Base-by-base conservation (phyloP, 148 eudicot genomes). In the Rhododendron ovatum region DNA sequence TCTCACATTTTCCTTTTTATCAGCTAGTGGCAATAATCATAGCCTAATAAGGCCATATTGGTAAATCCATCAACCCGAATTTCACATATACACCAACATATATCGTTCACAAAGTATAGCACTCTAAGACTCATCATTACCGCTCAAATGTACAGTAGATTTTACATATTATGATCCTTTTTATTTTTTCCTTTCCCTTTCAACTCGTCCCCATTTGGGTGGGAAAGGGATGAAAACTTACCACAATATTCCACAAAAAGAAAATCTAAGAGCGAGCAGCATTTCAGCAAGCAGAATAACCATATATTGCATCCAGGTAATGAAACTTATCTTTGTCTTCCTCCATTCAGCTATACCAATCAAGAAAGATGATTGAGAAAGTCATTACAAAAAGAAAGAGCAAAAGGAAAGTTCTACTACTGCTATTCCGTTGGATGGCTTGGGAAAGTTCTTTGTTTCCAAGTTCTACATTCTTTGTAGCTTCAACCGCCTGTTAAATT, bases 401-500 rank as follows among this genome's bases (percentile, higher is more conserved):
- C 90, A 93, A 33, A 81, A 97, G 96, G 87, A 97, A 97, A 2
- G 98, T 95, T 88, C 96, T 94, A 93, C 98, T 97, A 89, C 98
- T 90, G 90, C 96, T 93, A 88, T 92, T 97, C 86, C 98, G 89
- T 61, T 93, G 95, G 85, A 97, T 93, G 86, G 99, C 99, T 85
- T 95, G 95, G 2, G 93, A 85, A 84, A 97, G 85, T 91, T 96
- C 98, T 85, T 95, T 94, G 91, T 96, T 96, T 69, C 98, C 98
- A 20, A 96, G 91, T 90, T 93, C 94, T 84, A 94, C 98, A 85
- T 95, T 97, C 48, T 88, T 89, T 0, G 99, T 97, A 35, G 99
- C 99, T 91, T 97, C 96, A 67, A 97, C 92, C 17, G 99, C 99
- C 98, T 97, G 89, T 86, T 73, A 74, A 82, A 84, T 69, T 53